Percentiles rank a stretch among this genome's conserved stretches.
Evolutionary conservation across 495 filamentous ascomycete genomes (phyloP).

Genomic region (Xylaria sp.): DNA sequence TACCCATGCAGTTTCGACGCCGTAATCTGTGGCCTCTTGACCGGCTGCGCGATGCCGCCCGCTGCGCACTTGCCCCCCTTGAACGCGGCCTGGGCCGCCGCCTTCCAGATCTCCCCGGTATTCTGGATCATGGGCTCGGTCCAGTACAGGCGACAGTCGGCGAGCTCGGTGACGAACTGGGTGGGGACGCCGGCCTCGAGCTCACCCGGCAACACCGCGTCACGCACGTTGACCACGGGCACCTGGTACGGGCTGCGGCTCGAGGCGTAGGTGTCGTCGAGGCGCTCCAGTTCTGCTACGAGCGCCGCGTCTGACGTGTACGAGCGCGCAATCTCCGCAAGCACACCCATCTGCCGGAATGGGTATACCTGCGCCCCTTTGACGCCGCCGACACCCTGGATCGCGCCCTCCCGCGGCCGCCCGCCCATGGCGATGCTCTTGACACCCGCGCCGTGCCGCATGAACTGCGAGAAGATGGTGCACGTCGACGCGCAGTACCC

Average conservation of each 20-base stretch:
- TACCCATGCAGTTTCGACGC: not conserved
- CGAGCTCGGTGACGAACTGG: conserved; percentile 53
- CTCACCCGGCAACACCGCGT: conserved; percentile 22
- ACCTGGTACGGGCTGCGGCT: conserved; percentile 14
- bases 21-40: not conserved
- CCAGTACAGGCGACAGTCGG: conserved; percentile 55
- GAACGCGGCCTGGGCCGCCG: conserved; percentile 33
- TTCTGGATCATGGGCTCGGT: conserved; percentile 49
- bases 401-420: conserved; percentile 56
- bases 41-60: conserved; percentile 23
- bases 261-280: conserved; percentile 3
- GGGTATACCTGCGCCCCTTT: conserved; percentile 54
- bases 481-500: conserved; percentile 69
- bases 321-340: conserved; percentile 12
- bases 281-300: conserved; percentile 4
- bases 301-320: conserved; percentile 4
- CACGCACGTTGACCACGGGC: conserved; percentile 22
- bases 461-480: conserved; percentile 64
- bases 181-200: conserved; percentile 36
- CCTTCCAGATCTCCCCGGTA: conserved; percentile 48
- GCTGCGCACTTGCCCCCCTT: conserved; percentile 27
- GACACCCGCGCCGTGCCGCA: conserved; percentile 61
- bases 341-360: not conserved
- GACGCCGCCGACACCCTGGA: conserved; percentile 66
- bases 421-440: conserved; percentile 64